Evolutionary conservation across 305 asterid genomes (phyloP).

Genomic region (Fraxinus baroniana): DNA sequence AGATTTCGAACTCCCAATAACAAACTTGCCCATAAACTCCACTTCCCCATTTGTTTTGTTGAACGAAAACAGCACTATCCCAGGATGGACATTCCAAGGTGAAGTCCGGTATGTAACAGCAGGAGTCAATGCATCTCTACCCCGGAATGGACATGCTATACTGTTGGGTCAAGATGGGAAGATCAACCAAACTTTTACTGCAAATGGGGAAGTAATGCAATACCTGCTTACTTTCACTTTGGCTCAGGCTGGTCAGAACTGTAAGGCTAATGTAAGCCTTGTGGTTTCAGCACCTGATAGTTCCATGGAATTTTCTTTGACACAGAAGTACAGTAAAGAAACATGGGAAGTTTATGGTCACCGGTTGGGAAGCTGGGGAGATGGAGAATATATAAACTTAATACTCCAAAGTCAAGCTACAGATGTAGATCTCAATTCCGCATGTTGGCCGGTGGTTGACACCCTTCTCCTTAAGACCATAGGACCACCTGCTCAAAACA

Average conservation of each 20-base stretch:
- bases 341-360: constrained; percentile 55
- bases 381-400: constrained; percentile 45
- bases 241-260: constrained; percentile 32
- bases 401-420: constrained; percentile 44
- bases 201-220: constrained; percentile 32
- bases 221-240: constrained; percentile 52
- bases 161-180: constrained; percentile 54
- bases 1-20: constrained; percentile 54
- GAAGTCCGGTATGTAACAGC: constrained; percentile 36
- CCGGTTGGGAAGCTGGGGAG: constrained; percentile 54
- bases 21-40: constrained; percentile 40
- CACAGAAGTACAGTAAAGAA: constrained; percentile 34
- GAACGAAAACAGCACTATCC: constrained; percentile 44
- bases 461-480: constrained; percentile 34
- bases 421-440: constrained; percentile 42
- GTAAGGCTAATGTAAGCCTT: constrained; percentile 50
- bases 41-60: constrained; percentile 30
- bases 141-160: constrained; percentile 48
- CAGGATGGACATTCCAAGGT: constrained; percentile 63
- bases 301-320: constrained; percentile 38
- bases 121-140: constrained; percentile 28
- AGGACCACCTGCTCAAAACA: constrained; percentile 25
- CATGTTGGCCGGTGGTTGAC: constrained; percentile 66
- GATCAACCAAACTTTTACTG: constrained; percentile 57
- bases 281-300: constrained; percentile 60